A percentile compares a stretch with the other conserved stretches of the same genome.
phyloP scores from a whole-genome alignment of 106 monocot species.

The Platanthera zijinensis region DNA sequence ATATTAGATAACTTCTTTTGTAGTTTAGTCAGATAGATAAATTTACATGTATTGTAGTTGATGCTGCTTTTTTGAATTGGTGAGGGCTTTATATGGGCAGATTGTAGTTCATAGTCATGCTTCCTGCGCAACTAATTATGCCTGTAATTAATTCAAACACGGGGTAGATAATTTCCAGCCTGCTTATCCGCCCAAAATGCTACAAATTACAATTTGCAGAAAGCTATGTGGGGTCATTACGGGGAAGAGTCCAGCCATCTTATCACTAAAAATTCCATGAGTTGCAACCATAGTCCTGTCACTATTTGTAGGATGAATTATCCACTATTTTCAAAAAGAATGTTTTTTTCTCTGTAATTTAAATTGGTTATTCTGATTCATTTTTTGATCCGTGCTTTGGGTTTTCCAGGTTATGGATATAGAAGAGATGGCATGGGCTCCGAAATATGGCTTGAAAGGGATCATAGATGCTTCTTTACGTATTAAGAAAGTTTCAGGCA shows the following conservation, averaged over 20 bases:
- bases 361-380: not conserved
- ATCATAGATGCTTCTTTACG: constrained; percentile 88
- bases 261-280: not conserved
- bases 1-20: too few species aligned
- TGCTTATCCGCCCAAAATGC: too few species aligned
- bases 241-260: not conserved
- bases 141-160: too few species aligned
- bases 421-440: constrained; percentile 95
- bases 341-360: not conserved
- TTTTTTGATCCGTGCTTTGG: constrained; percentile 2
- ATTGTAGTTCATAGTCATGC: too few species aligned
- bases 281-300: not conserved
- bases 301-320: not conserved
- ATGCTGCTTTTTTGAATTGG: too few species aligned
- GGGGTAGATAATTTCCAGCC: too few species aligned
- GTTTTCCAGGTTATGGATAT: constrained; percentile 77
- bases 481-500: constrained; percentile 31
- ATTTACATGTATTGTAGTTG: too few species aligned
- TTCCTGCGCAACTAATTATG: too few species aligned
- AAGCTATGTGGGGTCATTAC: not conserved
- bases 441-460: constrained; percentile 95
- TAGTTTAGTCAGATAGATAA: too few species aligned
- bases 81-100: too few species aligned
- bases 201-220: too few species aligned
- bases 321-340: not conserved